phyloP scores from a whole-genome alignment of 106 monocot genomes.

The Phalaenopsis equestris region DNA sequence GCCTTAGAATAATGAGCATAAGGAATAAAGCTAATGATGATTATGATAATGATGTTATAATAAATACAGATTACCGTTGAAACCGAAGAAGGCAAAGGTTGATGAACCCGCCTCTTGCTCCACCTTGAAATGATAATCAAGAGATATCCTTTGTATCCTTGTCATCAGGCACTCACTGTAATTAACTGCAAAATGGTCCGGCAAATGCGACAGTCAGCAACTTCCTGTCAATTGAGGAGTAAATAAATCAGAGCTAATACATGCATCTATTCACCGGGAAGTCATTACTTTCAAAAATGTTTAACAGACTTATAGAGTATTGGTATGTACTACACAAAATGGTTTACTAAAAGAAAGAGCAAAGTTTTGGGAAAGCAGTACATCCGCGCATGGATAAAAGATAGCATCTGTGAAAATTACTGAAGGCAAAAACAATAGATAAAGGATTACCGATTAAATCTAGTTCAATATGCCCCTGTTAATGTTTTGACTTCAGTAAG shows the following conservation, averaged over 20 bases:
- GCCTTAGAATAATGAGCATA: not conserved
- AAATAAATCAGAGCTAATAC: constrained; percentile 14
- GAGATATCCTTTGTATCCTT: constrained; percentile 54
- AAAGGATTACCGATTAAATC: not conserved
- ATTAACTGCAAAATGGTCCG: constrained; percentile 56
- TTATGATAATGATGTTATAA: not conserved
- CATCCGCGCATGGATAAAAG: not conserved
- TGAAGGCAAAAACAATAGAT: not conserved
- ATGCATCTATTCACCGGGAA: not conserved
- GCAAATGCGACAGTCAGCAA: constrained; percentile 46
- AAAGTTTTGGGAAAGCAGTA: not conserved
- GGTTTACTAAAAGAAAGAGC: not conserved
- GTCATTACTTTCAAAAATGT: not conserved
- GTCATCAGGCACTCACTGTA: constrained; percentile 36
- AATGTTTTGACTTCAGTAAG: not conserved
- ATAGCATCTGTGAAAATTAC: not conserved
- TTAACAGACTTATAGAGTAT: not conserved
- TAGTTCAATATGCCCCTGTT: not conserved
- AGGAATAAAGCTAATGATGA: not conserved
- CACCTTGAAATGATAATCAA: constrained; percentile 64
- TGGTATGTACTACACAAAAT: not conserved
- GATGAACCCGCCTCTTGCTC: constrained; percentile 57
- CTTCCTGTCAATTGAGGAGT: constrained; percentile 53
- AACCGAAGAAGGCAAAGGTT: constrained; percentile 44
- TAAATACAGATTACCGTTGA: constrained; percentile 30